Evolutionary conservation across 805 yeast genomes (phyloP).

Genomic region (Barnettozyma salicaria): DNA sequence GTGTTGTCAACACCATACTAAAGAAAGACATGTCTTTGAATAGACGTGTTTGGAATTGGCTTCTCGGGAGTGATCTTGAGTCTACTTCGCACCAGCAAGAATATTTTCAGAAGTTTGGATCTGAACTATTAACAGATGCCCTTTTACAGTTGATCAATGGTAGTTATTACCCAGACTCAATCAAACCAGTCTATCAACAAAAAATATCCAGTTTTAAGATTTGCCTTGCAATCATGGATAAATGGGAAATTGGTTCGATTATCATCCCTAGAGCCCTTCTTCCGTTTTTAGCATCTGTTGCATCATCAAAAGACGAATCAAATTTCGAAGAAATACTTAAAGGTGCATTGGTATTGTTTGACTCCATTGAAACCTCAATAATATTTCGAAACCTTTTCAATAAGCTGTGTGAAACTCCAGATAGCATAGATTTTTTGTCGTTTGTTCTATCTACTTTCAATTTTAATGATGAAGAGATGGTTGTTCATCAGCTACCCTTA

Average conservation of each 20-base stretch:
- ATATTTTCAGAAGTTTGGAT: conserved; percentile 59
- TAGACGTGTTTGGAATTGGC: conserved; percentile 90
- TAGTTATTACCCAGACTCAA: conserved; percentile 13
- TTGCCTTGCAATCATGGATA: conserved; percentile 72
- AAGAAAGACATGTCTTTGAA: conserved; percentile 91
- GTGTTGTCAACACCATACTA: conserved; percentile 63
- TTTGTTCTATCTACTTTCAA: conserved; percentile 63
- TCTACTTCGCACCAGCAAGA: conserved; percentile 13
- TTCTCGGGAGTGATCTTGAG: conserved; percentile 68
- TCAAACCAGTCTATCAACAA: conserved; percentile 24
- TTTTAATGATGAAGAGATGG: conserved; percentile 83
- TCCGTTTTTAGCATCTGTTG: conserved; percentile 54
- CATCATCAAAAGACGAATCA: conserved; percentile 23
- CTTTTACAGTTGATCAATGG: conserved; percentile 43
- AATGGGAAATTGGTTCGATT: conserved; percentile 87
- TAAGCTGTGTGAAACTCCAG: conserved; percentile 33
- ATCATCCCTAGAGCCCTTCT: conserved; percentile 65
- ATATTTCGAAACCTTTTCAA: conserved; percentile 65
- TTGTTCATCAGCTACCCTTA: conserved; percentile 68
- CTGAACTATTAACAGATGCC: conserved; percentile 44
- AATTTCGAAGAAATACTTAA: conserved; percentile 42
- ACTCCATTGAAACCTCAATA: conserved; percentile 72
- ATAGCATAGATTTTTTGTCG: conserved; percentile 40
- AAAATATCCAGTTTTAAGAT: conserved; percentile 54
- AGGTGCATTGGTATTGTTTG: conserved; percentile 68